A percentile compares a stretch with the other conserved stretches of the same genome.
phyloP scores from a whole-genome alignment of 768 basidiomycete species.

The Panus rudis region DNA sequence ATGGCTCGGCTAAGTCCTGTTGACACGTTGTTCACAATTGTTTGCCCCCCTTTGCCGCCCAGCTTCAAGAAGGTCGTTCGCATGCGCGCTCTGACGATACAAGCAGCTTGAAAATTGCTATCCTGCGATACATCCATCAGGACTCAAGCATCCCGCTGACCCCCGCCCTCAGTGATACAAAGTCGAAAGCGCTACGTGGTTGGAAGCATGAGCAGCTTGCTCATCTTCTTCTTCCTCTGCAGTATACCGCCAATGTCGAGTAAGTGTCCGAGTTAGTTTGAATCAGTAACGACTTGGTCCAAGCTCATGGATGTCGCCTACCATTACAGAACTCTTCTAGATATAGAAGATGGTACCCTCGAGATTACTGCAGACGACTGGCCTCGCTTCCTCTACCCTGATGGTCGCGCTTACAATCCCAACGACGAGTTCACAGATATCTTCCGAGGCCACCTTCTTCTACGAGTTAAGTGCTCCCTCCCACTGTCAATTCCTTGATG shows the following conservation, averaged over 20 bases:
- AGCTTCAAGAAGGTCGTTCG: not conserved
- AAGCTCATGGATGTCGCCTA: not conserved
- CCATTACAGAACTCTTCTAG: not conserved
- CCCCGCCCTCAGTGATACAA: not conserved
- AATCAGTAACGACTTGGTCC: not conserved
- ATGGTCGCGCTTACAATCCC: not conserved
- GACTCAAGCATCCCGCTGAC: not conserved
- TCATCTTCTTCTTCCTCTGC: not conserved
- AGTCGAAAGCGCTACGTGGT: not conserved
- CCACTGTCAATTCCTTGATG: not conserved
- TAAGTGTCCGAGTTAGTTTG: not conserved
- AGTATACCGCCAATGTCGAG: not conserved
- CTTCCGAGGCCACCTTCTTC: not conserved
- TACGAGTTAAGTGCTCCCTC: not conserved
- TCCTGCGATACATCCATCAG: not conserved
- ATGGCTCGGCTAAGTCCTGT: no score
- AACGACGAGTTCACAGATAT: not conserved
- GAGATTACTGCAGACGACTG: not conserved
- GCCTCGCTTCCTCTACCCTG: slow-evolving; percentile 4
- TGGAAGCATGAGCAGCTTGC: not conserved
- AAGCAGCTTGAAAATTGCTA: not conserved
- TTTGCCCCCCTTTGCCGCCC: no score
- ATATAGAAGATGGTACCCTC: not conserved
- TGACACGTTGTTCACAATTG: no score
- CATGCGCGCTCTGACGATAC: not conserved